Base-by-base conservation (phyloP, 768 basidiomycete species). In the Tylopilus cervinicoccineus region DNA sequence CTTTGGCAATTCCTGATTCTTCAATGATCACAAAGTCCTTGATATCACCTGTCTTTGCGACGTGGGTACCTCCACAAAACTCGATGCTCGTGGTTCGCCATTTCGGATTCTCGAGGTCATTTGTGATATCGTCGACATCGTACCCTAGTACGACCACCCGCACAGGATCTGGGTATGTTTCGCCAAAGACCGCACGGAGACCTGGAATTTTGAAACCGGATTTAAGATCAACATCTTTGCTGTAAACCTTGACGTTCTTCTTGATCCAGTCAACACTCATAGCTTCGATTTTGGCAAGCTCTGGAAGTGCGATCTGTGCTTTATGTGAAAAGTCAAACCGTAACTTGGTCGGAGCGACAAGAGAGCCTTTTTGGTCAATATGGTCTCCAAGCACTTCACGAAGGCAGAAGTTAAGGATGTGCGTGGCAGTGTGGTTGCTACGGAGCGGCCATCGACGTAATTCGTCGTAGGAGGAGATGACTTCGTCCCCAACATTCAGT, bases 291-390 rank as follows among this genome's bases (percentile, higher is more conserved):
- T 84, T 85, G 41, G 70, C 62, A 28, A 98, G 77, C 43, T 98
- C 94, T 3, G 80, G 67, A 1, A 81, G 65, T n/a, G 80, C 65
- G 52, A 98, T 87, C 51, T 84, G 84, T 3, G 90, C 78, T 67
- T 96, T 97, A 73, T 99, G 96, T 16, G 92, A 94, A 69, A 98
- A 99, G 69, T 99, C 96, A 70, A 99, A 99, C 16, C 96, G 91
- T 22, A 99, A 80, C 68, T 96, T 97, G 20, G 84, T 82, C 0
- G 93, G 92, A 2, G 96, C 93, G 53, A 99, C 96, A 38, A 99
- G 81, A 4, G 96, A 98, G 27, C 96, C 96, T 64, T 90, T 96
- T 66, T 99, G 96, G 67, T 98, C 96, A 51, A 98, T 86, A 61
- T 98, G 96, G 64, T 97, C 93, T 22, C 96, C 96, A 11, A 98